Conservation (phyloP, 1,284 basidiomycete species). For the Porogramme epimiltina region DNA sequence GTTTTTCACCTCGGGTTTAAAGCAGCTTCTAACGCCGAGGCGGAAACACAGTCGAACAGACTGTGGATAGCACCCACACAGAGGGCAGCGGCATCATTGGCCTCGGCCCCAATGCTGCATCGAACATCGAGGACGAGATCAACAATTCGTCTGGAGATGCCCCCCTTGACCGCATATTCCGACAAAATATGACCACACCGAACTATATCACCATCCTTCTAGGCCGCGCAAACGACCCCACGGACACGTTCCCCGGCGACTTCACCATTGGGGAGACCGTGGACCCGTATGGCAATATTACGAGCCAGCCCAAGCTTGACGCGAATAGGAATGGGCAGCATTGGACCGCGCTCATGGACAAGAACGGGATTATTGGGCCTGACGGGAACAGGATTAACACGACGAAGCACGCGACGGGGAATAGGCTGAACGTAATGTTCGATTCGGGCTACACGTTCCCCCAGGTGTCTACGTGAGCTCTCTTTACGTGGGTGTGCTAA, state of each 20-base stretch:
- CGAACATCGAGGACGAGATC: slow-evolving; percentile 28
- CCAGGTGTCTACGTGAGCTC: slow-evolving; percentile 53
- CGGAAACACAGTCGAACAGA: slow-evolving; percentile 24
- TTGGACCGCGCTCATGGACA: slow-evolving; percentile 39
- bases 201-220: slow-evolving; percentile 57
- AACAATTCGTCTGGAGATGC: slow-evolving; percentile 41
- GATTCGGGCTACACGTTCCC: slow-evolving; percentile 73
- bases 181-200: slow-evolving; percentile 52
- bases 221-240: slow-evolving; percentile 33
- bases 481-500: slow-evolving; percentile 1
- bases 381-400: slow-evolving; percentile 48
- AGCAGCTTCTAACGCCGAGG: no score
- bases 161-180: slow-evolving; percentile 65
- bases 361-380: slow-evolving; percentile 39
- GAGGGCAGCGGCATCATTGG: slow-evolving; percentile 39
- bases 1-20: slow-evolving; percentile 30
- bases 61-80: slow-evolving; percentile 26
- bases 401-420: slow-evolving; percentile 40
- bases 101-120: slow-evolving; percentile 40
- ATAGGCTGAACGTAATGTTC: slow-evolving; percentile 57
- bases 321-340: slow-evolving; percentile 33
- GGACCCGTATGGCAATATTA: slow-evolving; percentile 35
- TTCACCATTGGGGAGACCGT: slow-evolving; percentile 39
- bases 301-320: slow-evolving; percentile 36
- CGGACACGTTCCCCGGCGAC: slow-evolving; percentile 36